Evolutionary conservation across 2,329 filamentous ascomycete genomes (phyloP).

Genomic region (Zymoseptoria pseudotritici): DNA sequence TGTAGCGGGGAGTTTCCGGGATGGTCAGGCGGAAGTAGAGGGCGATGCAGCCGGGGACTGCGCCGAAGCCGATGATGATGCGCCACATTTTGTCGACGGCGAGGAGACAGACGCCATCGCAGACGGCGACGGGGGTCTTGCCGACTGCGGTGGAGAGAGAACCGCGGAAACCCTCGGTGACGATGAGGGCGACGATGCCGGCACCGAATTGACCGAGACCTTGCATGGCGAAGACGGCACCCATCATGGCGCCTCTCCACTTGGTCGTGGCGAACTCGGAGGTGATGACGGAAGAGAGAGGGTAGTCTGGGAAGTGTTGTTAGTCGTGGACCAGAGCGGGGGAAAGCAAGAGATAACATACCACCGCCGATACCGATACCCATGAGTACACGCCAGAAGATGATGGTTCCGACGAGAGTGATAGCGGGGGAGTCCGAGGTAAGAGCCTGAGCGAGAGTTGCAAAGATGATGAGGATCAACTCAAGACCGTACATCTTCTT

Average conservation of each 20-base stretch:
- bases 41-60: constrained; percentile 70
- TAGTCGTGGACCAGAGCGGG: not conserved
- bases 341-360: constrained; percentile 12
- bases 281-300: constrained; percentile 74
- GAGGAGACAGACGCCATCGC: constrained; percentile 55
- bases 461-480: constrained; percentile 72
- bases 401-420: constrained; percentile 56
- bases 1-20: constrained; percentile 81
- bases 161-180: constrained; percentile 32
- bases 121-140: constrained; percentile 43
- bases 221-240: constrained; percentile 79
- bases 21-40: constrained; percentile 83
- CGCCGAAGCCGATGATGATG: constrained; percentile 71
- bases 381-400: constrained; percentile 79
- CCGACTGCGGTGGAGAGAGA: constrained; percentile 27
- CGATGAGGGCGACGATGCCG: constrained; percentile 68
- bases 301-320: constrained; percentile 53
- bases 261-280: constrained; percentile 82
- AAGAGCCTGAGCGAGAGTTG: constrained; percentile 65
- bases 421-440: constrained; percentile 56
- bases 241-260: constrained; percentile 84
- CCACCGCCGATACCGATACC: constrained; percentile 67
- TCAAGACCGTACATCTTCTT: constrained; percentile 82
- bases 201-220: constrained; percentile 72
- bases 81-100: constrained; percentile 88